Base-by-base conservation (phyloP, 78 protist genomes). In the Speleostelium caveatum region DNA sequence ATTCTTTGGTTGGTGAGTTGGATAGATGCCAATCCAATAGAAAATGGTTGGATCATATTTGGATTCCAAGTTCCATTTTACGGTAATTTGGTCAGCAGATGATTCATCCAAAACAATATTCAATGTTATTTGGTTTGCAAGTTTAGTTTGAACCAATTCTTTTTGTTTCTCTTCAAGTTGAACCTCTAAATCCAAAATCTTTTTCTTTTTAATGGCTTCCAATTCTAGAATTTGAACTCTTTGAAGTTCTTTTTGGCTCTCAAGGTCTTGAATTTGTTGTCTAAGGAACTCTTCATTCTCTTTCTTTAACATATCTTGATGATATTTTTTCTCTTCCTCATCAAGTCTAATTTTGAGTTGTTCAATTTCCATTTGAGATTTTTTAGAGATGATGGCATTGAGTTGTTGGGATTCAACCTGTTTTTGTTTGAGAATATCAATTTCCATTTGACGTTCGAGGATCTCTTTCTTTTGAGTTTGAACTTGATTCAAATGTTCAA, bases 1-100 rank as follows among this genome's bases (percentile, higher is more conserved):
- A 12, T 83, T 33, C 73, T 83, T 83, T 83, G 91, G 91, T 69
- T 83, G 91, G 39, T 83, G 91, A 33, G 91, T 83, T 67, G 91
- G 91, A 30, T 56, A 83, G 75, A 83, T 72, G 60, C 91, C 91
- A 60, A 83, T 69, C 91, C 91, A 83, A 53, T 72, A 72, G 3
- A 30, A 45, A 45, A 60, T 28, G 41, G 36, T 53, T 45, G 45
- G 56, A 19, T 39, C 75, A 65, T n/a, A 83, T 69, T 56, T 67
- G 75, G n/a, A 41, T 17, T 53, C 91, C n/a, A 83, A 33, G 58
- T 56, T 59, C 78, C 75, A 83, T 21, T 53, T 26, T 1, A 83
- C 91, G 0, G 30, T 28, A 5, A 83, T 83, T 14, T 33, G 16
- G 22, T 83, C 79, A 1, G 42, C 2, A 2, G 58, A 8, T 26